Evolutionary conservation across 139 green algal genomes (phyloP).

Genomic region (Chlamydomonas sphaeroides): DNA sequence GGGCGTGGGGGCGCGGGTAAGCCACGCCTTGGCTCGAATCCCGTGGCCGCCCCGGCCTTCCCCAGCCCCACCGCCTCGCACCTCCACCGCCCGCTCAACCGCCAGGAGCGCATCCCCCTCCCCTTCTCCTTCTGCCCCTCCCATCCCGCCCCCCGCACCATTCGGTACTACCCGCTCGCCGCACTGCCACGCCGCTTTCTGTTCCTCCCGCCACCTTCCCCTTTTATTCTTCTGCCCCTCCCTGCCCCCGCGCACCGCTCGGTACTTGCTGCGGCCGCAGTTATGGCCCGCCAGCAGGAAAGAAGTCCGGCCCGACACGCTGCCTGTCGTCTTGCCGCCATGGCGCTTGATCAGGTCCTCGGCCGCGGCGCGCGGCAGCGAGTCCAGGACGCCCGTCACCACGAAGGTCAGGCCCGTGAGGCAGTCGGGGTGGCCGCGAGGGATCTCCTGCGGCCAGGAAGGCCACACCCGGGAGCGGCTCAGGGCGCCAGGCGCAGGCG

Average conservation of each 20-base stretch:
- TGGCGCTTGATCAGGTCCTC: conserved; percentile 89
- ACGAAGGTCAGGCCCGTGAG: conserved; percentile 93
- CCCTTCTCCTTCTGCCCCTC: conserved; percentile 3
- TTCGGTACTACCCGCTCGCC: background rate
- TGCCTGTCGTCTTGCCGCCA: conserved; percentile 76
- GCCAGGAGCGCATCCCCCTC: no score
- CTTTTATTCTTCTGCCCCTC: background rate
- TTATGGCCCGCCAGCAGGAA: conserved; percentile 84
- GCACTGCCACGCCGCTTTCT: background rate
- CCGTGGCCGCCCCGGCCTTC: no score
- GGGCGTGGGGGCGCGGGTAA: no score
- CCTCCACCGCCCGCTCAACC: no score
- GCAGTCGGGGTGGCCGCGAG: conserved; percentile 85
- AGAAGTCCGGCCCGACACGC: conserved; percentile 87
- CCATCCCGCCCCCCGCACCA: no score
- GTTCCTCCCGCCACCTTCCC: background rate
- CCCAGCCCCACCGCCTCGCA: no score
- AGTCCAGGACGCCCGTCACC: conserved; percentile 85
- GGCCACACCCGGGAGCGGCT: no score
- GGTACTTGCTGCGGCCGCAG: conserved; percentile 73
- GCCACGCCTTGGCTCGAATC: no score
- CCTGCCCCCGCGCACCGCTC: conserved; percentile 32
- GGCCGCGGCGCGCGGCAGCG: conserved; percentile 78
- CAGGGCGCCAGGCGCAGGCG: no score
- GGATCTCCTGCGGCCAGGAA: conserved; percentile 69